Conservation (phyloP, 1,284 basidiomycete genomes). For the Cerrena zonata region DNA sequence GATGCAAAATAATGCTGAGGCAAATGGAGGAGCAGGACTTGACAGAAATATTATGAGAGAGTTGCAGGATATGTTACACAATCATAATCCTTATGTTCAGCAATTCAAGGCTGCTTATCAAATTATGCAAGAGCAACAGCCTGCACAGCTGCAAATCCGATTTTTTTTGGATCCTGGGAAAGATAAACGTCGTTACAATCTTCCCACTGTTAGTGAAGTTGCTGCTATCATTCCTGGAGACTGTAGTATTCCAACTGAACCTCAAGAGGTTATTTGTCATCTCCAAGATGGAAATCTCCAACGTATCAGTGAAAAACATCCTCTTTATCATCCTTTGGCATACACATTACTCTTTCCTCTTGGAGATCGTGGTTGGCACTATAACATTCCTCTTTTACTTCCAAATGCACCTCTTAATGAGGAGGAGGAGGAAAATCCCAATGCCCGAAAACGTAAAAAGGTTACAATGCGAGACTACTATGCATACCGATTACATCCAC, state of each 20-base stretch:
- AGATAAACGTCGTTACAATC: conserved; percentile 22
- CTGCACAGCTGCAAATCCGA: conserved; percentile 5
- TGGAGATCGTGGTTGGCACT: conserved; percentile 39
- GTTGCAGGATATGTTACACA: too few relatives aligned
- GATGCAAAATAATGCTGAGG: too few relatives aligned
- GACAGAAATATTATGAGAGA: too few relatives aligned
- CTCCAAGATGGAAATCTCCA: conserved; percentile 18
- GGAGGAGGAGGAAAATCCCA: too few relatives aligned
- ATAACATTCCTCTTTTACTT: too few relatives aligned
- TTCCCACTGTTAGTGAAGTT: conserved; percentile 25
- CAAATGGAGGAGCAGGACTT: too few relatives aligned
- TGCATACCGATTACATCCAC: conserved; percentile 29
- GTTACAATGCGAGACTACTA: conserved; percentile 27
- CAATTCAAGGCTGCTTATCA: too few relatives aligned
- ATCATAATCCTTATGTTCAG: too few relatives aligned
- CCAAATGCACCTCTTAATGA: too few relatives aligned
- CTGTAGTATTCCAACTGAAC: conserved; percentile 1
- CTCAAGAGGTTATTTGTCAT: conserved; percentile 14
- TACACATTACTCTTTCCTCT: conserved; percentile 38
- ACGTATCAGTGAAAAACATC: conserved; percentile 31
- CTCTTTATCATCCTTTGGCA: conserved; percentile 31
- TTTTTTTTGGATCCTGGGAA: conserved; percentile 8
- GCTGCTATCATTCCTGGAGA: conserved; percentile 24
- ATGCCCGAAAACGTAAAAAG: too few relatives aligned
- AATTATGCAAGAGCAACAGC: conserved; percentile 5